Conservation (phyloP, 441 rosid species). For the Adansonia madagascariensis region DNA sequence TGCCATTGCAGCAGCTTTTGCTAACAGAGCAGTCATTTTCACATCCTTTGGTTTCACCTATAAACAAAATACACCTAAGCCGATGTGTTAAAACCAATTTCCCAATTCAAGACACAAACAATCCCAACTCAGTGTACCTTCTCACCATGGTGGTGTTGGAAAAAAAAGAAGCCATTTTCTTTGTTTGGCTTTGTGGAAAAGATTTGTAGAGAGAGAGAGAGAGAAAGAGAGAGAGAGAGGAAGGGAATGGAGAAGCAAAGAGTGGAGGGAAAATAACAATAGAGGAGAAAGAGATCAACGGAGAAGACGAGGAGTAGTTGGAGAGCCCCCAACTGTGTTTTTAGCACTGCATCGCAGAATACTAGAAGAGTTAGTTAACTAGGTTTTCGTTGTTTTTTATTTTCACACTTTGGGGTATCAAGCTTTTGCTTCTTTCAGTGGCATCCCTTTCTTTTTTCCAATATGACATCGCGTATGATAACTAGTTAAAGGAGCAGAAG, state of each 20-base stretch:
- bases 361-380: too few relatives aligned
- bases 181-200: neutral
- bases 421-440: neutral
- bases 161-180: slow-evolving; percentile 46
- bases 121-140: slow-evolving; percentile 46
- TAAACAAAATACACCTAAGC: slow-evolving; percentile 7
- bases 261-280: slow-evolving; percentile 23
- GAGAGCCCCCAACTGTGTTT: slow-evolving; percentile 35
- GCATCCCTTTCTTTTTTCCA: neutral
- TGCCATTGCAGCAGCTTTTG: slow-evolving; percentile 95
- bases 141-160: slow-evolving; percentile 46
- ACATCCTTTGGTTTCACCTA: slow-evolving; percentile 96
- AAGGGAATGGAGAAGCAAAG: neutral
- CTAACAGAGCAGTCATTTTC: slow-evolving; percentile 89
- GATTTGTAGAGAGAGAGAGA: slow-evolving; percentile 21
- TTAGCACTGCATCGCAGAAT: slow-evolving; percentile 34
- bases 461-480: too few relatives aligned
- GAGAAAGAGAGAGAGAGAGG: neutral
- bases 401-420: neutral
- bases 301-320: slow-evolving; percentile 76
- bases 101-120: slow-evolving; percentile 7
- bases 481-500: too few relatives aligned
- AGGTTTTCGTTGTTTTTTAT: neutral
- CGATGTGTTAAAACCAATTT: neutral
- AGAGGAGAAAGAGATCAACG: slow-evolving; percentile 41